Evolutionary conservation across 2,329 filamentous ascomycete genomes (phyloP).

Genomic region (Mariannaea sp.): DNA sequence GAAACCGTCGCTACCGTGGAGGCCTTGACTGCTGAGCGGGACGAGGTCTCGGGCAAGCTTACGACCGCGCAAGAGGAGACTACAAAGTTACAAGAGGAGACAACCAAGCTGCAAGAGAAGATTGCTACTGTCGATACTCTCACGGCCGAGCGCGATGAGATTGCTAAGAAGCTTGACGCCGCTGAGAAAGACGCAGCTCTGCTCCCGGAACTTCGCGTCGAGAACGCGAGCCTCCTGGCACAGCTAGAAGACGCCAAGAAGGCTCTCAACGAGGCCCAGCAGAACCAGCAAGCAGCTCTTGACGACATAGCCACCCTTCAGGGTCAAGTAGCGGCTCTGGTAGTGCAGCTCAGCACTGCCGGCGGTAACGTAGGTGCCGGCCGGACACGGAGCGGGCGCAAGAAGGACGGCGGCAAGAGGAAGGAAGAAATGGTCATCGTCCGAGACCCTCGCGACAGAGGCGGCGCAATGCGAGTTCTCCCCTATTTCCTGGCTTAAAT

Average conservation of each 20-base stretch:
- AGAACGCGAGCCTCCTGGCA: conserved; percentile 34
- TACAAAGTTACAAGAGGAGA: conserved; percentile 26
- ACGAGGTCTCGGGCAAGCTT: conserved; percentile 18
- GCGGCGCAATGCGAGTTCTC: conserved; percentile 33
- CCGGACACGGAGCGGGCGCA: conserved; percentile 26
- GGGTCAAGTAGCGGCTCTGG: conserved; percentile 28
- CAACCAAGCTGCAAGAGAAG: conserved; percentile 25
- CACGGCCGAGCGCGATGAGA: conserved; percentile 28
- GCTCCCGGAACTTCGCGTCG: conserved; percentile 27
- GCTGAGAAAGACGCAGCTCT: conserved; percentile 32
- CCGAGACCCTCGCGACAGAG: conserved; percentile 30
- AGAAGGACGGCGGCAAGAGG: conserved; percentile 34
- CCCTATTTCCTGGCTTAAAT: neutral
- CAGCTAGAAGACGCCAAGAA: conserved; percentile 25
- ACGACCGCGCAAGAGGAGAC: conserved; percentile 17
- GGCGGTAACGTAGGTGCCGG: conserved; percentile 1
- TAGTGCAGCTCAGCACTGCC: conserved; percentile 27
- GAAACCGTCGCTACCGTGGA: conserved; percentile 11
- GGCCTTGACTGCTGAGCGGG: conserved; percentile 8
- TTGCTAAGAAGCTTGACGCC: conserved; percentile 31
- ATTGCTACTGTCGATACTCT: conserved; percentile 16
- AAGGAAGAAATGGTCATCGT: conserved; percentile 36
- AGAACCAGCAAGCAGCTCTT: conserved; percentile 28
- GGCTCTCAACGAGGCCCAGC: conserved; percentile 30
- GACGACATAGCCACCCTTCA: conserved; percentile 28